Evolutionary conservation across 345 rosid species (phyloP), one percentile per base, ranked within the genome.

Genomic region (Litchi chinensis): DNA sequence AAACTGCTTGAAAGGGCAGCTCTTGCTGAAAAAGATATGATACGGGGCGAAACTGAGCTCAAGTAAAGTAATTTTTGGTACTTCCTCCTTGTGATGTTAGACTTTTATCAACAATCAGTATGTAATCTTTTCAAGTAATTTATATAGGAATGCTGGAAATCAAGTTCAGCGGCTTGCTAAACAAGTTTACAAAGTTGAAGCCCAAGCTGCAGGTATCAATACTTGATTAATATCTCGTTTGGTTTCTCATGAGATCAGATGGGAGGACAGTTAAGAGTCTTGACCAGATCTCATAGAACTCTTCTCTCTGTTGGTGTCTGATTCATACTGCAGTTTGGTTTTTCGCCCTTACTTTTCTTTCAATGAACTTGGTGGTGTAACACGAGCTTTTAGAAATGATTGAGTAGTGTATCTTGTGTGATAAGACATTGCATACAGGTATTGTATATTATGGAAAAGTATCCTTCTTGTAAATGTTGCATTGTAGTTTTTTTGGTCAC

Each of bases 1-100:
- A 96, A 94, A 83, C 82, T 96, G 82, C 90, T 93, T 81, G 97
- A 96, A 89, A 90, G 99, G 85, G 88, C 97, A 64, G 85, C 93
- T 72, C 89, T 90, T 80, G 98, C 99, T 9, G 98, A 94, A 76
- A 90, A 87, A 66, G 99, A 91, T 8, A 91, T 93, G 97, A 90
- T 84, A 72, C 90, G 70, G 7, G 99, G 99, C 81, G 90, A 81
- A 22, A 60, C 87, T 32, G 94, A 94, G 77, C 94, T 96, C 80
- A 85, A 79, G 98, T 96, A 90, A 66, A 75, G 76, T 79, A 69
- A 18, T 50, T 54, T 40, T 18, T 5, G 3, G 22, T 21, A 16
- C 10, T 68, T 59, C 54, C 68, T 59, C 54, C 68, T 5, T 39
- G 5, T 70, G 72, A 8, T 77, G 65, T 76, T 57, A 16, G 19